Conservation (phyloP, 495 filamentous ascomycete species). For the Haplographium delicatum region DNA sequence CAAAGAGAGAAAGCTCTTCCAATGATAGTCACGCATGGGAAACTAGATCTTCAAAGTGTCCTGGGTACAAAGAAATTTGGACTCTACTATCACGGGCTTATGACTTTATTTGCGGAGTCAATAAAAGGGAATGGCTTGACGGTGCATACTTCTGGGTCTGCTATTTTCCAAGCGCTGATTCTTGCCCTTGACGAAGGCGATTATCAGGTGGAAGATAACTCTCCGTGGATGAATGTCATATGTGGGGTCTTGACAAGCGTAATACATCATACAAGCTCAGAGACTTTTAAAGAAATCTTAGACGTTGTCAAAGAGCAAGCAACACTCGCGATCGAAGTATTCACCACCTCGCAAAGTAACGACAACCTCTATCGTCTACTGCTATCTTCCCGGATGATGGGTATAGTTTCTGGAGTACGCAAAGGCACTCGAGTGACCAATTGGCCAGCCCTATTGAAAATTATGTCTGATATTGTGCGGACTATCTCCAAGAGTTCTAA, state of each 20-base stretch:
- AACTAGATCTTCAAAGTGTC: constrained; percentile 56
- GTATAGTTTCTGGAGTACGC: constrained; percentile 63
- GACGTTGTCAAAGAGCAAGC: constrained; percentile 51
- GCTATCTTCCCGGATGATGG: constrained; percentile 51
- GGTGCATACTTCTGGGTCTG: constrained; percentile 72
- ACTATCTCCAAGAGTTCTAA: constrained; percentile 29
- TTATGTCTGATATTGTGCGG: constrained; percentile 49
- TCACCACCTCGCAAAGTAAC: neutral
- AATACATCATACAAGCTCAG: constrained; percentile 72
- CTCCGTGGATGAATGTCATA: constrained; percentile 56
- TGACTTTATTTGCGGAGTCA: constrained; percentile 84
- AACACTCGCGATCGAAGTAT: constrained; percentile 12
- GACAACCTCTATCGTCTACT: constrained; percentile 11
- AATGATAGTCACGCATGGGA: constrained; percentile 60
- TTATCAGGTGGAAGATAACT: constrained; percentile 34
- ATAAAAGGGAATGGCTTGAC: constrained; percentile 75
- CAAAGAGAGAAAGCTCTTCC: constrained; percentile 68
- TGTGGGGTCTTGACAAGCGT: constrained; percentile 70
- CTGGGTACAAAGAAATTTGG: constrained; percentile 43
- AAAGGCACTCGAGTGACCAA: constrained; percentile 68
- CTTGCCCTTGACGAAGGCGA: constrained; percentile 45
- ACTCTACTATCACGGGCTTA: constrained; percentile 78
- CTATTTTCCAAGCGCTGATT: constrained; percentile 63
- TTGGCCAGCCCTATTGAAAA: constrained; percentile 63
- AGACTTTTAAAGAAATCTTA: constrained; percentile 60